Base-by-base conservation (phyloP, 176 grass and related monocot genomes). In the Aegilops tauschii region DNA sequence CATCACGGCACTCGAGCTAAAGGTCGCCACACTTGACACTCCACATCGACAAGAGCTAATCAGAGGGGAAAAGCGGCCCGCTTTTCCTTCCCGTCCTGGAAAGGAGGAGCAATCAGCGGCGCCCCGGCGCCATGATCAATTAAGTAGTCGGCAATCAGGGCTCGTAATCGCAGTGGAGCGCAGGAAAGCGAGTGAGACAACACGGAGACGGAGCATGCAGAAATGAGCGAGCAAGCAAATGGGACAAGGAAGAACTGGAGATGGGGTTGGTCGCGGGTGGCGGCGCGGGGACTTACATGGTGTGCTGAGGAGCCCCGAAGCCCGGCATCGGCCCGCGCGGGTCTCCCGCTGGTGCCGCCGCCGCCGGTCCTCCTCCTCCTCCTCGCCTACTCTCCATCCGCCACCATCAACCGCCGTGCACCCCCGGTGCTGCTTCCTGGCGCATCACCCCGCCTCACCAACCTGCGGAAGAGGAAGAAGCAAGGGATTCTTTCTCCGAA, bases 351-450 rank as follows among this genome's bases (percentile, higher is more conserved):
- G 64, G 84, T 11, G 76, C 69, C 36, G 74, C 81, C 59, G 78
- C 82, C 17, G 44, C 63, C 11, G 17, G 16, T 18, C 16, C 16
- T 21, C 54, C 54, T 56, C 29, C 40, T 82, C 73, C 87, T 86
- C 71, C 82, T 86, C 73, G 84, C 68, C 81, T 90, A 89, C 76
- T 72, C 68, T 82, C 91, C 94, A 96, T 95, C 84, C 59, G 31
- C 65, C 77, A 87, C 25, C 89, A 91, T 80, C 82, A 86, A 85
- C 32, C 77, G 77, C 40, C 12, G 30, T 56, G 79, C 62, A 62
- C 47, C 28, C 23, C 18, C 61, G 49, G 69, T 54, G 40, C 79
- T 73, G 74, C 45, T 81, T 1, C 16, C 31, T 71, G 61, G 5
- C 83, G 18, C 82, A 14, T 47, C 54, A 35, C 61, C 64, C 36